Evolutionary conservation across 225 moss, liverwort and hornwort species (phyloP), one percentile per base, ranked within the genome.

Genomic region (Asterella californica): DNA sequence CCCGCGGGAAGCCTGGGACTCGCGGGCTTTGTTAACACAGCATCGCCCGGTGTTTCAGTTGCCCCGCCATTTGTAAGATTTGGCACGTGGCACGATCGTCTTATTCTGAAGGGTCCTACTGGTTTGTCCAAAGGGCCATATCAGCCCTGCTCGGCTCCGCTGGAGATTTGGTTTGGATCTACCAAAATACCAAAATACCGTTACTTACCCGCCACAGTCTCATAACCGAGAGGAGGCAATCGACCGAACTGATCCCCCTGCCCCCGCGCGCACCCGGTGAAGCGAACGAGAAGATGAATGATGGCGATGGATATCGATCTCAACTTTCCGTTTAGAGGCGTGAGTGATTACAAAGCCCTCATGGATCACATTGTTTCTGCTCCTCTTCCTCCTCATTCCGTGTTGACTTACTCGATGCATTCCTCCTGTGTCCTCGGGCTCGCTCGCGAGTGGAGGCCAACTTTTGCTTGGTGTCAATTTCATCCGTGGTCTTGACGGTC

Each of bases 191-290:
- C 0, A 42, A 48, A 65, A 78, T 78, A 64, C 78, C 78, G 78
- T 78, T 78, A 78, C 78, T 30, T 65, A 78, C 78, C 78, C 37
- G 78, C 78, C 78, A 59, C 57, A 25, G 59, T 52, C 29, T 34
- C n/a, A 53, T 53, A 74, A 74, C 74, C 36, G 57, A 76, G 75
- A n/a, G 9, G 54, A 55, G 55, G 49, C 15, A 42, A 37, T 70
- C 10, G 42, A 70, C 42, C 69, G 69, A 42, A 15, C 33, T 0
- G 30, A 27, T 27, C 29, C 64, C 3, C 64, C 64, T 64, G 29
- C 64, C 4, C 42, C 38, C 38, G 38, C 69, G 17, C 69, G 22
- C 69, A 38, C 19, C 38, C 19, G 2, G 57, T 19, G 10, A 33
- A 33, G 15, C 65, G 15, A 65, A 32, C n/a, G n/a, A 25, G n/a